Percentiles rank a stretch among this genome's conserved stretches.
Evolutionary conservation across 202 grass and related monocot species (phyloP).

Genomic region (Hordeum pubiflorum): DNA sequence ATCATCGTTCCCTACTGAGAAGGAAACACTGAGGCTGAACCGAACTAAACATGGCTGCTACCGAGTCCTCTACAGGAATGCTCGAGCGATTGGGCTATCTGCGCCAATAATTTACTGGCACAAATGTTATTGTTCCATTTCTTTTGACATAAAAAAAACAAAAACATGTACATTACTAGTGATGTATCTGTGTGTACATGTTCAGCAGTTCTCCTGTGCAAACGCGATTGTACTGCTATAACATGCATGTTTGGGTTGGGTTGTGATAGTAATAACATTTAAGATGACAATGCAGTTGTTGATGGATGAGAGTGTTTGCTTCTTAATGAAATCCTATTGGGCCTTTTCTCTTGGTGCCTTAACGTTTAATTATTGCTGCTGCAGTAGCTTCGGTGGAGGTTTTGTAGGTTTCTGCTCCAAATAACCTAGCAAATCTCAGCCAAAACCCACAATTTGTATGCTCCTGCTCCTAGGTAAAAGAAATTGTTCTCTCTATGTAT

Average conservation of each 20-base stretch:
- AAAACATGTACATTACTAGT: slow-evolving; percentile 13
- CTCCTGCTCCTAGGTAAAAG: no score
- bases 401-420: neutral
- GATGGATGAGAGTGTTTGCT: neutral
- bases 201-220: slow-evolving; percentile 9
- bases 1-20: slow-evolving; percentile 85
- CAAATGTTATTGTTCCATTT: slow-evolving; percentile 24
- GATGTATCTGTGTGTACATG: slow-evolving; percentile 1
- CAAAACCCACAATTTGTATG: no score
- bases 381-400: neutral
- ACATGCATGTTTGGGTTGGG: neutral
- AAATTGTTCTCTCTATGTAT: neutral
- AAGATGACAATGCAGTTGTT: neutral
- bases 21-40: neutral
- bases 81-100: slow-evolving; percentile 4
- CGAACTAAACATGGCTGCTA: neutral
- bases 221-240: slow-evolving; percentile 14
- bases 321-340: neutral
- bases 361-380: neutral
- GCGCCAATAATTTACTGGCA: slow-evolving; percentile 21
- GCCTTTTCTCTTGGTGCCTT: neutral
- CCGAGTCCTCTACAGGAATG: neutral
- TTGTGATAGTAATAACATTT: neutral
- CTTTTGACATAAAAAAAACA: slow-evolving; percentile 24
- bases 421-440: no score